Base-by-base conservation (phyloP, 495 filamentous ascomycete genomes). In the Rhizodiscina lignyota region DNA sequence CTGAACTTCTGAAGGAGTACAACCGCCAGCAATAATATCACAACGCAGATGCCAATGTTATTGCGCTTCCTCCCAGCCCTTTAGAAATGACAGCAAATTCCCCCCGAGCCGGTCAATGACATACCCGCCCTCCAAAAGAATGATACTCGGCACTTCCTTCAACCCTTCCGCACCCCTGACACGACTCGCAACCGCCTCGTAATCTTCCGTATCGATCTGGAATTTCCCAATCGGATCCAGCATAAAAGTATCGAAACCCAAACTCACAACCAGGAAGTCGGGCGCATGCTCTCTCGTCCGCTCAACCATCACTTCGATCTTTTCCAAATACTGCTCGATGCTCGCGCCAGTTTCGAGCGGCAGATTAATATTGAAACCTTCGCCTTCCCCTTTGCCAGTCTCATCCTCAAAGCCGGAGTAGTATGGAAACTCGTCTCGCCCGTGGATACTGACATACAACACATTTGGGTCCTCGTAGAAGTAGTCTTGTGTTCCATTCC, bases 381-480 rank as follows among this genome's bases (percentile, higher is more conserved):
- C 8, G 4, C 43, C 43, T 2, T 21, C n/a, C 4, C 23, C 34
- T n/a, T 43, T 35, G 0, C 43, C 43, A 1, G 3, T 30, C 22
- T 46, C 43, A 3, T 35, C 34, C 10, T 36, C 26, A 12, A 31
- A 34, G 1, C 43, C 43, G 18, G 34, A 23, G 40, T 45, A 46
- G 31, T 46, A 46, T n/a, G 43, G 43, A 35, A 38, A 46, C 34
- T 46, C 43, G 15, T 43, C 34, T 18, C 38, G 24, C 17, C 40
- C 40, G 21, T 46, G 43, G 21, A 46, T 38, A 4, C 23, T 32
- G 23, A 46, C 24, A 21, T 46, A 46, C 24, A 36, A 15, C 5
- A 41, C 40, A 22, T 42, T 38, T 15, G 15, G 0, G 21, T 38
- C 32, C 11, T 36, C 21, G 35, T 46, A 46, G 22, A 42, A 46